Conservation (phyloP, 2,329 filamentous ascomycete genomes). For the Fusarium concolor region DNA sequence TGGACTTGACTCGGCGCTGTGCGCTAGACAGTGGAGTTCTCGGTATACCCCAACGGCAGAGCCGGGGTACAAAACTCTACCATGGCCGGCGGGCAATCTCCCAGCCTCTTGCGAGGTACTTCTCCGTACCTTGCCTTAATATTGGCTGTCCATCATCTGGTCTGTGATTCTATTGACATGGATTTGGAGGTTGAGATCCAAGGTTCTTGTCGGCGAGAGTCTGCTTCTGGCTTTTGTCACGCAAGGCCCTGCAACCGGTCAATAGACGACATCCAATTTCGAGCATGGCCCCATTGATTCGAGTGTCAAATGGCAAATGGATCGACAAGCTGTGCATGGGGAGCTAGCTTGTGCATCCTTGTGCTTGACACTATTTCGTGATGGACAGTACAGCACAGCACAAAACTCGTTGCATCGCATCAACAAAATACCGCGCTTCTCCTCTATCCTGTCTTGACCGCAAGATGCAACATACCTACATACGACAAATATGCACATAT, state of each 20-base stretch:
- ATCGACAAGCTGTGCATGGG: constrained; percentile 31
- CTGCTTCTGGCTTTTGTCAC: constrained; percentile 27
- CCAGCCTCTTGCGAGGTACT: constrained; percentile 41
- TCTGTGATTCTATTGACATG: constrained; percentile 37
- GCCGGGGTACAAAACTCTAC: constrained; percentile 42
- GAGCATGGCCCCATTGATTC: constrained; percentile 11
- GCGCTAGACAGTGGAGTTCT: constrained; percentile 42
- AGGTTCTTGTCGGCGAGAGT: constrained; percentile 32
- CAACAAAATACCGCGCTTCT: constrained; percentile 30
- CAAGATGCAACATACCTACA: constrained; percentile 9
- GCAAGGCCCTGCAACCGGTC: constrained; percentile 26
- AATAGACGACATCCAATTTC: constrained; percentile 21
- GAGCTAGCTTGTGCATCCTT: constrained; percentile 16
- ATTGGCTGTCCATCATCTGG: constrained; percentile 26
- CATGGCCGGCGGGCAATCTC: constrained; percentile 40
- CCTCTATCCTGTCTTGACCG: constrained; percentile 16
- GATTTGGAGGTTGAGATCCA: constrained; percentile 34
- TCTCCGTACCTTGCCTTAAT: constrained; percentile 14
- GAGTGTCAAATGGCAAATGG: constrained; percentile 11
- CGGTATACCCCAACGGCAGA: constrained; percentile 29
- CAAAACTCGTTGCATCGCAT: constrained; percentile 21
- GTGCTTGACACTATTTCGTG: constrained; percentile 10
- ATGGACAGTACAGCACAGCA: not conserved
- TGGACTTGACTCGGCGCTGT: constrained; percentile 43
- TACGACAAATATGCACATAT: not conserved